Percentiles rank a stretch among this genome's conserved stretches.
phyloP scores from a whole-genome alignment of 1,139 yeast genomes.

The Eremothecium coryli region DNA sequence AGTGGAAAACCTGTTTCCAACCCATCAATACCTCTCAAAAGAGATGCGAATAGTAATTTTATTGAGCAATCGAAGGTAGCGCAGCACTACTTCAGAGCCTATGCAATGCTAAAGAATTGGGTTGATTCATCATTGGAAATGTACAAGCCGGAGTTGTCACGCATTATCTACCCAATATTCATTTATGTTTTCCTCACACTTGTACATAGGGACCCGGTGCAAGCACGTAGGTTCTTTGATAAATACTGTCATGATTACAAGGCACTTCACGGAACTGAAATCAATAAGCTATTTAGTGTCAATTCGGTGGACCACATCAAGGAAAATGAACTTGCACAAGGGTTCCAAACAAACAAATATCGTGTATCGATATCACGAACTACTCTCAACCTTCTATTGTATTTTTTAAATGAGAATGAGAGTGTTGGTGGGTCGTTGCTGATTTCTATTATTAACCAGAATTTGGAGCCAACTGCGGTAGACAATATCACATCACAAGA shows the following conservation, averaged over 20 bases:
- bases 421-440: constrained; percentile 85
- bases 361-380: constrained; percentile 72
- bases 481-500: constrained; percentile 26
- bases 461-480: constrained; percentile 57
- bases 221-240: constrained; percentile 69
- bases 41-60: constrained; percentile 34
- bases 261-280: constrained; percentile 69
- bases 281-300: constrained; percentile 61
- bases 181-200: constrained; percentile 80
- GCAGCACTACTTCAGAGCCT: constrained; percentile 66
- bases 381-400: constrained; percentile 70
- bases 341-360: constrained; percentile 66
- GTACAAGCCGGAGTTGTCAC: constrained; percentile 79
- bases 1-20: constrained; percentile 34
- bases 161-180: constrained; percentile 81
- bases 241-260: constrained; percentile 66
- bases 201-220: constrained; percentile 50
- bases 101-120: constrained; percentile 75
- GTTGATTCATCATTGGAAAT: constrained; percentile 84
- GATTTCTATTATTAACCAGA: constrained; percentile 78
- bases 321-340: constrained; percentile 72
- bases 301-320: constrained; percentile 71
- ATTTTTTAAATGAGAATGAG: constrained; percentile 86
- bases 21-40: constrained; percentile 32
- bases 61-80: constrained; percentile 34